Conservation (phyloP, 352 stramenopile genomes). For the Globisporangium radiosum region DNA sequence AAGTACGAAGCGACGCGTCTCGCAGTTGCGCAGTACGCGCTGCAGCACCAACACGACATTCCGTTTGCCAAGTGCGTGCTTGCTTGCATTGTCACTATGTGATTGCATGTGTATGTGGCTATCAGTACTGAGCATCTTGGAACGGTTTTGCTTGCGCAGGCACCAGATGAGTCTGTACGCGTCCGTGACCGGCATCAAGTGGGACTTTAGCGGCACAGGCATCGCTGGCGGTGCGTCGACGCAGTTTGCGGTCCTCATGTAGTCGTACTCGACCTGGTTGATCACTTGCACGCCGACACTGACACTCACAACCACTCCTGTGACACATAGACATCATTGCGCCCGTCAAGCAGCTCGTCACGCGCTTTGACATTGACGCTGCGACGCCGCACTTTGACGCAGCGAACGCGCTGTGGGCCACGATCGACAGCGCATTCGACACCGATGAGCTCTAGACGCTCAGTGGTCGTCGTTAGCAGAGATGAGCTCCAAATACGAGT, state of each 20-base stretch:
- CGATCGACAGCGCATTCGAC: slow-evolving; percentile 62
- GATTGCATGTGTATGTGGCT: too few relatives aligned
- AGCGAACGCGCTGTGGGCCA: slow-evolving; percentile 61
- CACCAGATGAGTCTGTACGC: slow-evolving; percentile 77
- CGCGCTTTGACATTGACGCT: slow-evolving; percentile 51
- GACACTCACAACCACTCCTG: not conserved
- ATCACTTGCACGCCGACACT: not conserved
- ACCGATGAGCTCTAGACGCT: slow-evolving; percentile 23
- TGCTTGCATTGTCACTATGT: not conserved
- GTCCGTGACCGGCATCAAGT: slow-evolving; percentile 73
- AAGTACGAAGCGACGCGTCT: slow-evolving; percentile 65
- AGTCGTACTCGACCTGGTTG: too few relatives aligned
- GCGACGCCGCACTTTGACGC: slow-evolving; percentile 44
- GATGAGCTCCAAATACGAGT: too few relatives aligned
- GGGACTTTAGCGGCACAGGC: slow-evolving; percentile 48
- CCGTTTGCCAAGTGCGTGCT: slow-evolving; percentile 51
- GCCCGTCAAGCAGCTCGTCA: slow-evolving; percentile 43
- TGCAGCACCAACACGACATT: slow-evolving; percentile 64
- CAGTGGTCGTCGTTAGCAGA: too few relatives aligned
- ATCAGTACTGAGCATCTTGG: not conserved
- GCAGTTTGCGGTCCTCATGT: too few relatives aligned
- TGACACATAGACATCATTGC: slow-evolving; percentile 48
- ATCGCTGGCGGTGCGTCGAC: slow-evolving; percentile 35
- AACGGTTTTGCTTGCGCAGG: slow-evolving; percentile 14
- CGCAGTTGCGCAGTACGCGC: slow-evolving; percentile 46